Conservation (phyloP, 2,329 filamentous ascomycete species). For the Claviceps maximensis region DNA sequence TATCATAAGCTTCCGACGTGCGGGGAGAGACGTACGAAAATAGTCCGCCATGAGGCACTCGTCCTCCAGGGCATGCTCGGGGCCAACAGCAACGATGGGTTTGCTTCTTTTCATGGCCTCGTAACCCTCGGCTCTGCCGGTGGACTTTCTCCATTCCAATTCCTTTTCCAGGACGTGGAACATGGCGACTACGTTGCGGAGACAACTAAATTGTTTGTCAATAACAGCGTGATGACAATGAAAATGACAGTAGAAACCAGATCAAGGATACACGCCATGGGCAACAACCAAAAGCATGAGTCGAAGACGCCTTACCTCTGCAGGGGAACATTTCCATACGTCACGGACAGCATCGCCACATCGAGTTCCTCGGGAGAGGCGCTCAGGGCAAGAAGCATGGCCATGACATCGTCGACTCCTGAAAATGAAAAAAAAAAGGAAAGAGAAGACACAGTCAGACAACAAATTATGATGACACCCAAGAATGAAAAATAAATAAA, state of each 20-base stretch:
- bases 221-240: not conserved
- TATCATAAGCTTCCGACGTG: not conserved
- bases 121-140: constrained; percentile 57
- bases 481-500: not conserved
- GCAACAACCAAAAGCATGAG: not conserved
- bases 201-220: constrained; percentile 43
- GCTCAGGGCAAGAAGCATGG: constrained; percentile 74
- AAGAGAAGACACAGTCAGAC: not conserved
- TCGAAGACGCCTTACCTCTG: constrained; percentile 43
- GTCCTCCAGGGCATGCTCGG: constrained; percentile 74
- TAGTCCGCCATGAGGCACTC: constrained; percentile 70
- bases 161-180: constrained; percentile 91
- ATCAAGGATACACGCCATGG: not conserved
- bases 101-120: constrained; percentile 58
- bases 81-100: constrained; percentile 76
- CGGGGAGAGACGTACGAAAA: constrained; percentile 52
- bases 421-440: not conserved
- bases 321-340: constrained; percentile 86
- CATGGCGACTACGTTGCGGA: constrained; percentile 77
- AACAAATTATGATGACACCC: not conserved
- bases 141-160: constrained; percentile 63
- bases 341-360: constrained; percentile 72
- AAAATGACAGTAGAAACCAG: not conserved
- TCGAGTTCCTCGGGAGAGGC: constrained; percentile 75
- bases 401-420: constrained; percentile 84